These are phyloP conservation scores for Begonia loranthoides DNA, from an alignment of 306 rosid species.

Conservation along the genomic window DNA sequence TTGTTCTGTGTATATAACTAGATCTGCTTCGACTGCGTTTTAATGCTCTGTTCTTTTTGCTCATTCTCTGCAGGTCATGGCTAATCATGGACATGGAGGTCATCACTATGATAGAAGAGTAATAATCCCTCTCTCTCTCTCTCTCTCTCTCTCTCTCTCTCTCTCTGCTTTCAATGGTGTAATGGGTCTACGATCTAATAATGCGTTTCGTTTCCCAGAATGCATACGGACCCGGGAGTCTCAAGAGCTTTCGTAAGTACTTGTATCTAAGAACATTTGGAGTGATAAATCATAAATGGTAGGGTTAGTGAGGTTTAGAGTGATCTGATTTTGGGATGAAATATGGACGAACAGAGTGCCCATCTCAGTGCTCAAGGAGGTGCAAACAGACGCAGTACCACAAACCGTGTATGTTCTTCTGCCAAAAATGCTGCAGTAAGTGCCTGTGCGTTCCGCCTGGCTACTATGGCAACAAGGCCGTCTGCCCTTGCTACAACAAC, in stretches of 20 bases:
- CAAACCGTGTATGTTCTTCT: conserved; percentile 83
- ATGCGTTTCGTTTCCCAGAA: conserved; percentile 22
- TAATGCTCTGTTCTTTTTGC: background rate
- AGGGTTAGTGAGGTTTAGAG: too few species aligned
- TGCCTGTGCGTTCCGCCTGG: conserved; percentile 91
- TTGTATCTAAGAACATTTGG: too few species aligned
- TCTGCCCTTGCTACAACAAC: conserved; percentile 90
- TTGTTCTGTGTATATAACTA: background rate
- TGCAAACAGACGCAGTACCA: conserved; percentile 66
- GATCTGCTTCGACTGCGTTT: background rate
- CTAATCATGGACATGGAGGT: conserved; percentile 53
- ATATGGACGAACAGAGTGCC: conserved; percentile 46
- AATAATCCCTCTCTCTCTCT: background rate
- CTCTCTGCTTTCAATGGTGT: background rate
- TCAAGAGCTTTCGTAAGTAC: conserved; percentile 61
- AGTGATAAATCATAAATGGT: too few species aligned
- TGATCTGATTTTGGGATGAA: background rate
- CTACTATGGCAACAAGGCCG: conserved; percentile 71
- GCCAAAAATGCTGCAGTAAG: conserved; percentile 72
- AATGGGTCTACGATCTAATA: background rate
- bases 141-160: background rate
- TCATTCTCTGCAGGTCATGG: conserved; percentile 36
- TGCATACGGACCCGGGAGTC: conserved; percentile 57
- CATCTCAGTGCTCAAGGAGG: conserved; percentile 52
- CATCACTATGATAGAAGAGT: conserved; percentile 34